Evolutionary conservation across 2,329 filamentous ascomycete species (phyloP).

Genomic region (Didymella keratinophila): DNA sequence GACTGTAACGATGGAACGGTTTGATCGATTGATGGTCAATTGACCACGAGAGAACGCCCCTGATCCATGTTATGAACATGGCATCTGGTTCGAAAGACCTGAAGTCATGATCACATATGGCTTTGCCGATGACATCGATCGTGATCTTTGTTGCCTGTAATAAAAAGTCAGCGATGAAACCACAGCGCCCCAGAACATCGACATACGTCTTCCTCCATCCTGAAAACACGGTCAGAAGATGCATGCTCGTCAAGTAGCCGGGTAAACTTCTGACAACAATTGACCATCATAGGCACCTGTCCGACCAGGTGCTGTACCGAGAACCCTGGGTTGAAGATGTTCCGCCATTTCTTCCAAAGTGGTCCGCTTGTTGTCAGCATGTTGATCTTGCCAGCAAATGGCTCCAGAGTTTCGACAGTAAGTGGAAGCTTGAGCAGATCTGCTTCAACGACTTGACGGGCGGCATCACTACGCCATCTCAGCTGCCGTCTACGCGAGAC

Average conservation of each 20-base stretch:
- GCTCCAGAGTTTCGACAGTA: slow-evolving; percentile 25
- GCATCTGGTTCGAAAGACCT: slow-evolving; percentile 47
- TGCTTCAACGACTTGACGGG: slow-evolving; percentile 1
- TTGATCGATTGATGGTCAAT: slow-evolving; percentile 1
- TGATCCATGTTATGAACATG: slow-evolving; percentile 40
- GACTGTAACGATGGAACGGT: slow-evolving; percentile 2
- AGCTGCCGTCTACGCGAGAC: background rate
- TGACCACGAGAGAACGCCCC: background rate
- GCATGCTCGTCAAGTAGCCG: slow-evolving; percentile 48
- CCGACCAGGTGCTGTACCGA: slow-evolving; percentile 50
- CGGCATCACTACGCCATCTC: background rate
- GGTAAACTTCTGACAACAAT: slow-evolving; percentile 44
- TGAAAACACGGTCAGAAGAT: slow-evolving; percentile 47
- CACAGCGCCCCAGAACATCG: background rate
- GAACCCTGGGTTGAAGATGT: slow-evolving; percentile 56
- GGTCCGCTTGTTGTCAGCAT: slow-evolving; percentile 50
- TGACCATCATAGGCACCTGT: slow-evolving; percentile 49
- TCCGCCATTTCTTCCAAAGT: slow-evolving; percentile 55
- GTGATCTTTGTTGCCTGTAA: slow-evolving; percentile 48
- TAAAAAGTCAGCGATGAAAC: background rate
- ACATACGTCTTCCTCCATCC: slow-evolving; percentile 47
- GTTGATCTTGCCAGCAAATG: slow-evolving; percentile 50
- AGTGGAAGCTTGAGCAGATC: background rate
- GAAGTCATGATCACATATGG: slow-evolving; percentile 51
- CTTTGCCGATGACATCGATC: slow-evolving; percentile 54